These are phyloP conservation scores for Gracilariopsis chorda DNA, from an alignment of 23 red algal species.

Conservation along the genomic window DNA sequence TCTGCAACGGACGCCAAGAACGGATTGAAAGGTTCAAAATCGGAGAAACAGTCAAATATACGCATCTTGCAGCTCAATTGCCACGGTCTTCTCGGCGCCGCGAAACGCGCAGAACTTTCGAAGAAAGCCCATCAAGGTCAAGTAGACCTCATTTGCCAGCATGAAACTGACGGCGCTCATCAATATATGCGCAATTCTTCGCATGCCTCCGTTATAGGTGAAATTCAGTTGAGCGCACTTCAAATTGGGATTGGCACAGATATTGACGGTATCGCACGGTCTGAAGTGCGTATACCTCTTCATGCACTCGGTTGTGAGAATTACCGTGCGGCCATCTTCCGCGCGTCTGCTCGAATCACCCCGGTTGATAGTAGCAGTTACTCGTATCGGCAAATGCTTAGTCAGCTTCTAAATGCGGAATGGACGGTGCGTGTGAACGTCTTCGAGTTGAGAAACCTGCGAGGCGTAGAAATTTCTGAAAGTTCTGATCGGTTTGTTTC, in stretches of 20 bases:
- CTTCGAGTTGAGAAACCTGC: slow-evolving; percentile 51
- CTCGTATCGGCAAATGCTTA: slow-evolving; percentile 66
- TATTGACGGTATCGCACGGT: neutral
- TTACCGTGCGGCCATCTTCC: slow-evolving; percentile 43
- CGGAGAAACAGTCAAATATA: no score
- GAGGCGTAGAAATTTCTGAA: slow-evolving; percentile 23
- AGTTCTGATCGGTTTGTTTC: slow-evolving; percentile 62
- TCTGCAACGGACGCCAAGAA: no score
- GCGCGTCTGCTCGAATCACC: slow-evolving; percentile 3
- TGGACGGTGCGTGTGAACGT: slow-evolving; percentile 69
- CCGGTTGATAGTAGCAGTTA: slow-evolving; percentile 34
- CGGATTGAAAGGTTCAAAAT: no score
- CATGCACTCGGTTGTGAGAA: slow-evolving; percentile 1
- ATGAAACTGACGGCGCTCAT: slow-evolving; percentile 30
- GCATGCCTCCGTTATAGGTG: slow-evolving; percentile 9
- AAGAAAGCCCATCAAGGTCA: no score
- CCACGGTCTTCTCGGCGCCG: no score
- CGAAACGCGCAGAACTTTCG: no score
- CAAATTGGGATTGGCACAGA: slow-evolving; percentile 9
- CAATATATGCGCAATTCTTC: slow-evolving; percentile 25
- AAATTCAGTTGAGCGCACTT: slow-evolving; percentile 19
- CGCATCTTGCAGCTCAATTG: no score
- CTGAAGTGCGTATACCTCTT: slow-evolving; percentile 45
- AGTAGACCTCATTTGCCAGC: no score
- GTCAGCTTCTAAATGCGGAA: slow-evolving; percentile 39